Percentiles rank a stretch among this genome's conserved stretches.
These are phyloP conservation scores for Acorus gramineus DNA, from an alignment of 106 monocot genomes.

Conservation along the genomic window DNA sequence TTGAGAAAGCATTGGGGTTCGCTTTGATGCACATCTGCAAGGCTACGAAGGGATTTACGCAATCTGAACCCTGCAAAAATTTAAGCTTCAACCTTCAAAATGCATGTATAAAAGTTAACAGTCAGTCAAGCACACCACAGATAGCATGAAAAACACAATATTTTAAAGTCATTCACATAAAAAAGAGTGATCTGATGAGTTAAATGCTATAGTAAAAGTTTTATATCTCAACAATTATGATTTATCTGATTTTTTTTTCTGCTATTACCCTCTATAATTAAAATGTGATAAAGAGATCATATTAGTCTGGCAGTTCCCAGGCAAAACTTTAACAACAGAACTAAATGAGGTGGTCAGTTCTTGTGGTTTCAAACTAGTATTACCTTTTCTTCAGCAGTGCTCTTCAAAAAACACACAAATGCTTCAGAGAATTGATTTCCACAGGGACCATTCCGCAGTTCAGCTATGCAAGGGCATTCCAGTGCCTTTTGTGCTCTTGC, in stretches of 20 bases:
- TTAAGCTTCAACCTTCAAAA: background rate
- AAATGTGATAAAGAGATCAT: too few relatives aligned
- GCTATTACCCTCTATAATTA: too few relatives aligned
- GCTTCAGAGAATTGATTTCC: constrained; percentile 74
- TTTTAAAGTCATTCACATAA: background rate
- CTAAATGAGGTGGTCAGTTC: background rate
- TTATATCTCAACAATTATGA: too few relatives aligned
- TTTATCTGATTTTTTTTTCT: too few relatives aligned
- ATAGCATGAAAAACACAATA: background rate
- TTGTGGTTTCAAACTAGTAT: background rate
- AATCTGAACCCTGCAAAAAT: constrained; percentile 77
- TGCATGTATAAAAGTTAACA: background rate
- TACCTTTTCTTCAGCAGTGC: constrained; percentile 91
- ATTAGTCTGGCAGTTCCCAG: background rate
- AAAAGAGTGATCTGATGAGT: too few relatives aligned
- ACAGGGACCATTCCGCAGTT: constrained; percentile 75
- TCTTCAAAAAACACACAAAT: constrained; percentile 83
- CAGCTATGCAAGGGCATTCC: constrained; percentile 87
- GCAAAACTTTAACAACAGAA: background rate
- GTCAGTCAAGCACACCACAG: background rate
- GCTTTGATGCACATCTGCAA: constrained; percentile 86
- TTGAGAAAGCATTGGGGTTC: constrained; percentile 81
- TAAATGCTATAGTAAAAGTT: too few relatives aligned
- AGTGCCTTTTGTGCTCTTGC: constrained; percentile 66
- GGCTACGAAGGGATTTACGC: constrained; percentile 77